Evolutionary conservation across 139 green algal genomes (phyloP), one percentile per base, ranked within the genome.

Genomic region (Chlorella sp.): DNA sequence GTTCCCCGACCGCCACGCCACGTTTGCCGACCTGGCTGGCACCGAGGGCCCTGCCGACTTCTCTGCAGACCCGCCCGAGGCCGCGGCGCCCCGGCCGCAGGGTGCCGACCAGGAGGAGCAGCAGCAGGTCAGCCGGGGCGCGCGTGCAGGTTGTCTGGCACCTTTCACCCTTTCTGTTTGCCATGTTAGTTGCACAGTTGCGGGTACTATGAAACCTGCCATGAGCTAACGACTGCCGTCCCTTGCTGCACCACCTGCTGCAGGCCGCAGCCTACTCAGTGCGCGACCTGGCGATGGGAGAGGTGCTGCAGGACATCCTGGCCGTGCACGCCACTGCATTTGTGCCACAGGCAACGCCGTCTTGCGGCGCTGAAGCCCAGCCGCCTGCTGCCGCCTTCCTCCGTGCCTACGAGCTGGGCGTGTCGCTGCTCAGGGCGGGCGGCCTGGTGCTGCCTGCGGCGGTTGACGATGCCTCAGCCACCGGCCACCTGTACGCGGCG

Each of bases 11-110:
- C 84, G 91, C 46, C 87, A 60, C 42, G 73, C 74, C 0, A 72
- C 82, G 8, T 98, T 95, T 87, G 77, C 77, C 29, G 91, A 98
- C 74, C 50, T 97, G 59, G 84, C 78, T 14, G 86, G 87, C 29
- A 80, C 83, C 9, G 80, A 84, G 55, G 82, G 62, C 12, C 71
- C 58, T 40, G 68, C 68, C 0, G 51, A 50, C 23, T 50, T 51
- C 1, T n/a, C n/a, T n/a, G 68, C 68, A 0, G 68, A 27, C 15
- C 38, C 69, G 7, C 53, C 69, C 17, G 53, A 38, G 0, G 69
- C n/a, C 11, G 58, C 58, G 8, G 58, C 58, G 5, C 29, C 58
- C 8, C n/a, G 38, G 1, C 29, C 23, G 48, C 4, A 27, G 36
- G 8, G n/a, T n/a, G n/a, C n/a, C 69, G 3, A 25, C 53, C 38